These are phyloP conservation scores for Penicillium psychrofluorescens DNA, from an alignment of 495 filamentous ascomycete species.

Conservation along the genomic window DNA sequence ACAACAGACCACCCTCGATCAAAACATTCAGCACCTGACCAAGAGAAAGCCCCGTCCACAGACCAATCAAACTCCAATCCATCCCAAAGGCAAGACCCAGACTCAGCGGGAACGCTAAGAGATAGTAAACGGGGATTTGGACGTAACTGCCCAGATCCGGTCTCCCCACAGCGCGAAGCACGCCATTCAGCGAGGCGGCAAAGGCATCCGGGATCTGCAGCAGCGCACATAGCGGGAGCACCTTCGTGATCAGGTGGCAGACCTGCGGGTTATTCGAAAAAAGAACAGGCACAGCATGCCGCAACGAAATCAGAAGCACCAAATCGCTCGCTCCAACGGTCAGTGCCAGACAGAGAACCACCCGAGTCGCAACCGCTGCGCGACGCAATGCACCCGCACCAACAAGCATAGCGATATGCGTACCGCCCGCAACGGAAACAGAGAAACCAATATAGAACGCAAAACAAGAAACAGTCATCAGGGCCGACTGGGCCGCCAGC, in stretches of 20 bases:
- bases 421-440: conserved; percentile 54
- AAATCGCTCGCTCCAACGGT: neutral
- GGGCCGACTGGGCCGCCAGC: conserved; percentile 53
- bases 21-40: conserved; percentile 4
- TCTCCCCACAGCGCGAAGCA: conserved; percentile 15
- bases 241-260: conserved; percentile 14
- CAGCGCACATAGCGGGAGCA: conserved; percentile 19
- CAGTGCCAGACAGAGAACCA: neutral
- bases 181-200: conserved; percentile 12
- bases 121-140: conserved; percentile 6
- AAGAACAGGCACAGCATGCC: conserved; percentile 29
- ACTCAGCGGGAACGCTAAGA: conserved; percentile 13
- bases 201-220: conserved; percentile 21
- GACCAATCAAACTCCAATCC: conserved; percentile 13
- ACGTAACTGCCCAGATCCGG: conserved; percentile 6
- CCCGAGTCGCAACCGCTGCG: conserved; percentile 20
- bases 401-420: conserved; percentile 58
- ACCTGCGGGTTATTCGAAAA: conserved; percentile 21
- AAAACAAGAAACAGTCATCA: conserved; percentile 46
- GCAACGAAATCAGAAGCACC: conserved; percentile 22
- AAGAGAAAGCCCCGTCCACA: conserved; percentile 16
- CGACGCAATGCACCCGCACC: conserved; percentile 32
- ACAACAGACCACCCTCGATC: conserved; percentile 5
- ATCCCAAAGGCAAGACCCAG: conserved; percentile 12
- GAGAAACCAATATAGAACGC: conserved; percentile 58